A percentile compares a stretch with the other conserved stretches of the same genome.
phyloP scores from a whole-genome alignment of 352 stramenopile genomes.

The Saprolegnia parasitica region DNA sequence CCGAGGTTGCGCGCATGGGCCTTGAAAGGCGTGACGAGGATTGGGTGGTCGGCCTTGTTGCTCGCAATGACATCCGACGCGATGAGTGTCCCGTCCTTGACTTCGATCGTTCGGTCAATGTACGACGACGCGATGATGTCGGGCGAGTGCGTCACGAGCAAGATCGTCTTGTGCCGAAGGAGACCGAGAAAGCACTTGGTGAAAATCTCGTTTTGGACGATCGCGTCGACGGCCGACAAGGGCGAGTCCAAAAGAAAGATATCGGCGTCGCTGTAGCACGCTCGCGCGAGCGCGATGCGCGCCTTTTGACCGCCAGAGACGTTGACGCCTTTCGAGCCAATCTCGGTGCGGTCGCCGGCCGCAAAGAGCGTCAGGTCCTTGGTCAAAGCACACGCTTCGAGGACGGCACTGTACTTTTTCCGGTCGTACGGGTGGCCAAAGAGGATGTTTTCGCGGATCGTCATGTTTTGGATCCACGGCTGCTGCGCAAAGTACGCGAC shows the following conservation, averaged over 20 bases:
- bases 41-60: conserved; percentile 12
- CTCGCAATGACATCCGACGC: conserved; percentile 37
- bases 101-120: conserved; percentile 28
- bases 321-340: conserved; percentile 66
- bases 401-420: conserved; percentile 43
- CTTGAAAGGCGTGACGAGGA: conserved; percentile 37
- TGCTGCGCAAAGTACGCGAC: conserved; percentile 53
- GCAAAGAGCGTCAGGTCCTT: conserved; percentile 86
- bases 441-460: conserved; percentile 53
- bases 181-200: conserved; percentile 58
- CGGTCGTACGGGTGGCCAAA: conserved; percentile 45
- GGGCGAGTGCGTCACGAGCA: conserved; percentile 76
- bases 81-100: background rate
- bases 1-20: conserved; percentile 47
- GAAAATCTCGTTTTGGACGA: conserved; percentile 87
- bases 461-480: conserved; percentile 86
- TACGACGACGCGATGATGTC: conserved; percentile 37
- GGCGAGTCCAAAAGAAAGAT: conserved; percentile 27
- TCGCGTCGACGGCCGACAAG: conserved; percentile 77
- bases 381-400: conserved; percentile 71
- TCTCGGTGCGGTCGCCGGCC: conserved; percentile 89
- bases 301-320: conserved; percentile 46
- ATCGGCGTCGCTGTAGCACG: conserved; percentile 24
- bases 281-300: conserved; percentile 26
- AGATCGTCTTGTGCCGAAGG: conserved; percentile 53